Percentiles rank a stretch among this genome's conserved stretches.
phyloP scores from a whole-genome alignment of 2,329 filamentous ascomycete species.

The Ophiostoma tasmaniense region DNA sequence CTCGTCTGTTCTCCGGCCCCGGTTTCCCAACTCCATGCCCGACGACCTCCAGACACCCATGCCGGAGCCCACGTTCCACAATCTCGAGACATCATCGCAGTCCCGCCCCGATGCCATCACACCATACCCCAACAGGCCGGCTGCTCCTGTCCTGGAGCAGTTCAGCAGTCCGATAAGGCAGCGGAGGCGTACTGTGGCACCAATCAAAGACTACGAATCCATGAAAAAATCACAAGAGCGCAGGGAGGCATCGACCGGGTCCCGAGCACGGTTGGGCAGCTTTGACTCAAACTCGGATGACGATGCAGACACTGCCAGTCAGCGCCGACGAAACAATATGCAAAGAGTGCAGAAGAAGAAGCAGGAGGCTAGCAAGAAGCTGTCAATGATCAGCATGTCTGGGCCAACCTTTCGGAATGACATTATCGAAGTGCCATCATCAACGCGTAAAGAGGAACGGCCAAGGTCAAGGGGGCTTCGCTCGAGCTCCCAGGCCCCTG shows the following conservation, averaged over 20 bases:
- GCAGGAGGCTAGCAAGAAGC: constrained; percentile 33
- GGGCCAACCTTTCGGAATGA: constrained; percentile 29
- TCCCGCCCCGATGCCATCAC: neutral
- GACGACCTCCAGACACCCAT: constrained; percentile 9
- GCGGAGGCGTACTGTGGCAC: constrained; percentile 22
- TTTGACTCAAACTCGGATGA: constrained; percentile 22
- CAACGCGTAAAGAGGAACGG: constrained; percentile 26
- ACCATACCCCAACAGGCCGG: constrained; percentile 1
- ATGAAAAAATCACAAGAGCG: constrained; percentile 40
- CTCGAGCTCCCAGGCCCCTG: neutral
- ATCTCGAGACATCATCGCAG: constrained; percentile 13
- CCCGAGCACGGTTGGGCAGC: constrained; percentile 22
- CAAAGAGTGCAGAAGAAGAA: constrained; percentile 32
- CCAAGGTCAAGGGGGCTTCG: neutral
- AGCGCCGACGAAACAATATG: constrained; percentile 30
- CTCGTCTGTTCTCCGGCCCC: constrained; percentile 43
- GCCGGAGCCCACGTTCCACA: constrained; percentile 9
- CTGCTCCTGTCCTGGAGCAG: neutral
- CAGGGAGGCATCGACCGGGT: constrained; percentile 20
- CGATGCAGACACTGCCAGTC: constrained; percentile 28
- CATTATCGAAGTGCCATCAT: constrained; percentile 27
- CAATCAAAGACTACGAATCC: constrained; percentile 36
- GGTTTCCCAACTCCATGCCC: constrained; percentile 20
- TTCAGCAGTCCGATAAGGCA: constrained; percentile 9
- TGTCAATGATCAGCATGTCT: constrained; percentile 32